Base-by-base conservation (phyloP, 2,329 filamentous ascomycete species). In the Emergomyces orientalis region DNA sequence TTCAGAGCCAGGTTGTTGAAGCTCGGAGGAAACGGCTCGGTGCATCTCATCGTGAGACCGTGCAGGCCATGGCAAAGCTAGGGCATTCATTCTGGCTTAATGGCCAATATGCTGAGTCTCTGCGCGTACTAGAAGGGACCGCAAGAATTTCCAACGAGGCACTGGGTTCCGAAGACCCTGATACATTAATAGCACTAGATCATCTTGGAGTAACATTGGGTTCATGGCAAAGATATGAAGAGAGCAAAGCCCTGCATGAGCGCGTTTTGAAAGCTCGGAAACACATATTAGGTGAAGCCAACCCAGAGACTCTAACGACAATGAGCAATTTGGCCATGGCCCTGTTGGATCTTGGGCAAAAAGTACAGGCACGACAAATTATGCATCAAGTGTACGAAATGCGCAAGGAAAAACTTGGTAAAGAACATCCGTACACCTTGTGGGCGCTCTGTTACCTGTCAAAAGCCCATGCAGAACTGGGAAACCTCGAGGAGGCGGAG, bases 351-450 rank as follows among this genome's bases (percentile, higher is more conserved):
- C 62, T 68, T 39, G 43, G 61, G 34, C 57, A 63, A n/a, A n/a
- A 64, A 22, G 61, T 62, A 49, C 56, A 67, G 25, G 68, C 68
- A 11, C 63, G 66, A 54, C 11, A 51, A 8, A 58, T 69, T 19
- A 59, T 69, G 6, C 17, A 64, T 51, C 61, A 65, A 13, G 67
- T 72, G 11, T 59, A 69, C 30, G 65, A 69, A 25, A 25, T 27
- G 37, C 59, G 68, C 8, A 65, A 68, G 56, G 39, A 56, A 19
- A 64, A 65, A 13, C 65, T 75, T 13, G 72, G 74, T 8, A 67
- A 72, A 45, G 72, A 75, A 61, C 72, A 76, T 66, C 69, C 73
- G 17, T 73, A 72, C 59, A 73, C 72, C 5, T 63, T 75, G 32
- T 72, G 68, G 67, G 69, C 72, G 22, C 67, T 75, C 47, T 70